Evolutionary conservation across 495 filamentous ascomycete species (phyloP), one percentile per base, ranked within the genome.

Genomic region (Trichoderma virens): DNA sequence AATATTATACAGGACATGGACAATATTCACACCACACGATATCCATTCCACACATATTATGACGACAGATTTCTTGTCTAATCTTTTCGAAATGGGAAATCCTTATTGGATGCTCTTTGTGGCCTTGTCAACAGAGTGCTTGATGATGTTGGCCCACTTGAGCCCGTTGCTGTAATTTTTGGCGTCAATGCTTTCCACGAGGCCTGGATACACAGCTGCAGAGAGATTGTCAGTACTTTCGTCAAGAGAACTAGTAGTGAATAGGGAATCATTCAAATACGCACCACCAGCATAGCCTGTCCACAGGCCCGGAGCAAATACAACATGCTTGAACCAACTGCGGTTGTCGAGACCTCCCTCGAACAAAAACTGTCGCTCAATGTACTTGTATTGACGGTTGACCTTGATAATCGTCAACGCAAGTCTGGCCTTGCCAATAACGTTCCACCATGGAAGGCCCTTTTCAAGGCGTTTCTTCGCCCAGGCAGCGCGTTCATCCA

Each of bases 311-410:
- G 94, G 94, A 0, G 88, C 92, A 73, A 92, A 95, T 47, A 98
- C 78, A 54, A 97, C 85, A 74, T 98, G 95, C 75, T 96, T 96
- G 75, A 93, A 98, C 82, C 96, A 96, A 41, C 88, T 83, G 65
- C 94, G 82, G 38, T 88, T 87, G 62, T 93, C 92, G 75, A 95
- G 79, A 28, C 93, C 92, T 39, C 82, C 74, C 60, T 90, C 72
- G 71, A 96, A 92, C 62, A 97, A 74, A 64, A 98, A 84, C 73
- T 90, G 74, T 3, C 89, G 85, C 71, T 98, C 94, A 62, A 98
- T 86, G 27, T 81, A 84, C 69, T 88, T 90, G 78, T 91, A 88
- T 67, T 86, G 83, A 56, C 77, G 77, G 68, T 93, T 94, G 5
- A 80, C 82, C 63, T 84, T 78, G 25, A 87, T 81, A 60, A 90